phyloP scores from a whole-genome alignment of 345 rosid genomes.

The Linum tenue region DNA sequence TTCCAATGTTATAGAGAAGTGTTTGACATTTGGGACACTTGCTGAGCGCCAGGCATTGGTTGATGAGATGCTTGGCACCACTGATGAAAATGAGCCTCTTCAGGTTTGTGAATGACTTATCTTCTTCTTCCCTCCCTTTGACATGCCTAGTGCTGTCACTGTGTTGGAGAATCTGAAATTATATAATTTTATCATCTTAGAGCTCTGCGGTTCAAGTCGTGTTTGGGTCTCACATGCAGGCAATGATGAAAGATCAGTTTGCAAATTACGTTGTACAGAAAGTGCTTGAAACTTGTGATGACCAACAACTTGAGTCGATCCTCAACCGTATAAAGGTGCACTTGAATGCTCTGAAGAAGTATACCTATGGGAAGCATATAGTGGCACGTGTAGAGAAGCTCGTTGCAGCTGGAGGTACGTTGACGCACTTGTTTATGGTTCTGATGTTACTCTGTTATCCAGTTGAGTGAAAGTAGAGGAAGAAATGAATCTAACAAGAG shows the following conservation, averaged over 20 bases:
- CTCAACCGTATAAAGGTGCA: slow-evolving; percentile 83
- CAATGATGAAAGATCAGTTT: slow-evolving; percentile 98
- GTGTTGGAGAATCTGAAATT: not conserved
- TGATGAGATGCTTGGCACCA: slow-evolving; percentile 93
- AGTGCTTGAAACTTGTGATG: slow-evolving; percentile 93
- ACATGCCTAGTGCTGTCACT: not conserved
- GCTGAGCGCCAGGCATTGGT: slow-evolving; percentile 65
- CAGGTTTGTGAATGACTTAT: slow-evolving; percentile 43
- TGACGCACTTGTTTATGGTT: not conserved
- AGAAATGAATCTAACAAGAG: not conserved
- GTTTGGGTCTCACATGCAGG: slow-evolving; percentile 34
- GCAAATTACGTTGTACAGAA: slow-evolving; percentile 98
- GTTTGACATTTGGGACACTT: slow-evolving; percentile 70
- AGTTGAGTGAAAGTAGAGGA: too few species aligned
- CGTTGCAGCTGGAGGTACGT: slow-evolving; percentile 87
- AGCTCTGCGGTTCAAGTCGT: not conserved
- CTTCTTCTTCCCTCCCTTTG: not conserved
- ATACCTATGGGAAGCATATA: slow-evolving; percentile 93
- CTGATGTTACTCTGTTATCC: not conserved
- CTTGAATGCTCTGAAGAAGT: slow-evolving; percentile 80
- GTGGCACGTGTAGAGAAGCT: slow-evolving; percentile 97
- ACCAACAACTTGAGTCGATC: slow-evolving; percentile 73
- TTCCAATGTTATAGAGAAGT: slow-evolving; percentile 93
- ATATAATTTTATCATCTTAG: not conserved
- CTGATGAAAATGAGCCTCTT: slow-evolving; percentile 96